Conservation (phyloP, 192 early-diverging fungal genomes). For the Dissophora globulifera region DNA sequence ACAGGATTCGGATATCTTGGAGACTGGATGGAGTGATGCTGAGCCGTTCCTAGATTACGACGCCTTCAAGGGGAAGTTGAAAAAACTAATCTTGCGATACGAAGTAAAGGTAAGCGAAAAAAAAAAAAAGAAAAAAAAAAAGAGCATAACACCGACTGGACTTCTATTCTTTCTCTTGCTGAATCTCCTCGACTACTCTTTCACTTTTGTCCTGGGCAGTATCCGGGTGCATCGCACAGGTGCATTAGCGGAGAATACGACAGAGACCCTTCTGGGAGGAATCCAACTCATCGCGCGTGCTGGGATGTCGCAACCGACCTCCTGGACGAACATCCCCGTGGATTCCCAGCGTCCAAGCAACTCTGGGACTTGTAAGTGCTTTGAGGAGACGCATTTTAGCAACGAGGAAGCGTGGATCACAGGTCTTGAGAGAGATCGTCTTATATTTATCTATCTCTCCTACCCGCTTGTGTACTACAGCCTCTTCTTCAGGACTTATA, state of each 20-base stretch:
- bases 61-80: conserved; percentile 14
- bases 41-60: conserved; percentile 32
- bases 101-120: conserved; percentile 20
- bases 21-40: conserved; percentile 46
- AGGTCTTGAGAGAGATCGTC: too few species aligned
- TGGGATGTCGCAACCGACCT: conserved; percentile 39
- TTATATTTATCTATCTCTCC: neutral
- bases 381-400: too few species aligned
- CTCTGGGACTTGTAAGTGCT: conserved; percentile 41
- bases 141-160: neutral
- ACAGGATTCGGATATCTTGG: conserved; percentile 24
- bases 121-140: neutral
- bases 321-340: conserved; percentile 19
- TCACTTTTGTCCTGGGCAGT: neutral
- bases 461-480: neutral
- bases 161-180: neutral
- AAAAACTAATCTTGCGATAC: conserved; percentile 22
- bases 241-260: conserved; percentile 52
- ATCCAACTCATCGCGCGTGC: conserved; percentile 40
- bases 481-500: conserved; percentile 45
- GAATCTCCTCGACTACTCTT: neutral
- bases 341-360: conserved; percentile 23
- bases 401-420: too few species aligned
- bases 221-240: conserved; percentile 43
- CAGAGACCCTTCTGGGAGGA: conserved; percentile 24